Conservation (phyloP, 2,329 filamentous ascomycete species). For the Amauroascus verrucosus region DNA sequence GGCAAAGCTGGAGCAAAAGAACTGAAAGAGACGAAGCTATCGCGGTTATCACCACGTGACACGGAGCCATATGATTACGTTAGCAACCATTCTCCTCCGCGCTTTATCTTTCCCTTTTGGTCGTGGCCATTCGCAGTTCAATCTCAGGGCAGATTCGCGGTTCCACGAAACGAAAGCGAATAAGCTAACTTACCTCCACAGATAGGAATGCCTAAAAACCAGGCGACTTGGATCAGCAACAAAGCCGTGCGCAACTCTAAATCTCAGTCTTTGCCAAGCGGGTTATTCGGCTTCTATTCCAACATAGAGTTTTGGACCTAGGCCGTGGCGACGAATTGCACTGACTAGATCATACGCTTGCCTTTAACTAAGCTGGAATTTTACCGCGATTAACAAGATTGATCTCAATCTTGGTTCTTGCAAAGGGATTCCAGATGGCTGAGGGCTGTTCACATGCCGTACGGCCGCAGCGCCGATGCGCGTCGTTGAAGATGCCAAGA, state of each 20-base stretch:
- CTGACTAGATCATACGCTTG: too few relatives aligned
- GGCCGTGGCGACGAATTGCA: too few relatives aligned
- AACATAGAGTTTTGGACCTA: not conserved
- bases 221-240: not conserved
- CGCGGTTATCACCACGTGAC: conserved; percentile 8
- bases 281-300: not conserved
- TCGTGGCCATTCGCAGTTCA: not conserved
- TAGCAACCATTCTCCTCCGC: too few relatives aligned
- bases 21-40: not conserved
- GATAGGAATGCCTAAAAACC: not conserved
- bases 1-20: not conserved
- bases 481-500: not conserved
- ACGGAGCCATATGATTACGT: too few relatives aligned
- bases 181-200: not conserved
- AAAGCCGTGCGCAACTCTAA: not conserved
- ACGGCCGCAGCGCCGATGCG: too few relatives aligned
- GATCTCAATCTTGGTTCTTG: too few relatives aligned
- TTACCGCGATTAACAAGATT: not conserved
- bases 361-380: too few relatives aligned
- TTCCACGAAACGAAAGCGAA: not conserved
- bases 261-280: not conserved
- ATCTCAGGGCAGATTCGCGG: not conserved
- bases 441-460: too few relatives aligned
- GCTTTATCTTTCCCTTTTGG: conserved; percentile 5
- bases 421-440: too few relatives aligned